phyloP scores from a whole-genome alignment of 2,329 filamentous ascomycete species.

The Aspergillus cejpii region DNA sequence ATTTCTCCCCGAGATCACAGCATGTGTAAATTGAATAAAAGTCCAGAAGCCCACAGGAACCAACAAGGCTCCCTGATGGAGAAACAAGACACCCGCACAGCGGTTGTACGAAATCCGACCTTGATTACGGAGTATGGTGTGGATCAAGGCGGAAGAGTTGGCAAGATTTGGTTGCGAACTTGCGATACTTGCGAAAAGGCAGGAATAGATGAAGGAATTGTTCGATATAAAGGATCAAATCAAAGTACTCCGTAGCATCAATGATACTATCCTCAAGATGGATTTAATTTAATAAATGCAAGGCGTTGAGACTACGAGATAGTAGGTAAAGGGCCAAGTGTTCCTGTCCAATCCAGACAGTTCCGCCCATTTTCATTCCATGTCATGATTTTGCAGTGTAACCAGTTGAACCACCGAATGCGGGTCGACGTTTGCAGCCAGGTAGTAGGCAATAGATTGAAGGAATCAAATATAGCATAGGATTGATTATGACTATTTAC shows the following conservation, averaged over 20 bases:
- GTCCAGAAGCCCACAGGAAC: constrained; percentile 6
- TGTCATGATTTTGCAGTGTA: not conserved
- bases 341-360: not conserved
- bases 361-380: not conserved
- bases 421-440: constrained; percentile 21
- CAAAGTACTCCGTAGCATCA: no score
- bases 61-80: constrained; percentile 7
- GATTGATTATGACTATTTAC: constrained; percentile 9
- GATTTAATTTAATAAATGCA: not conserved
- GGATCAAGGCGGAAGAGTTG: not conserved
- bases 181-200: not conserved
- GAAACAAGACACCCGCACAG: not conserved
- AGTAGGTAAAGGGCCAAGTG: not conserved
- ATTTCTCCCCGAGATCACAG: constrained; percentile 53
- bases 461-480: not conserved
- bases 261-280: not conserved
- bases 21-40: constrained; percentile 24
- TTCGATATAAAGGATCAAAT: not conserved
- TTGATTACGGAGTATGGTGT: not conserved
- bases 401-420: no score
- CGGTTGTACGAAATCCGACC: not conserved
- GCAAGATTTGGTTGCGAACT: not conserved
- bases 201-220: not conserved
- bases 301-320: not conserved
- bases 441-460: constrained; percentile 1